Evolutionary conservation across 2,329 filamentous ascomycete species (phyloP), one percentile per base, ranked within the genome.

Genomic region (Blumeriella jaapii): DNA sequence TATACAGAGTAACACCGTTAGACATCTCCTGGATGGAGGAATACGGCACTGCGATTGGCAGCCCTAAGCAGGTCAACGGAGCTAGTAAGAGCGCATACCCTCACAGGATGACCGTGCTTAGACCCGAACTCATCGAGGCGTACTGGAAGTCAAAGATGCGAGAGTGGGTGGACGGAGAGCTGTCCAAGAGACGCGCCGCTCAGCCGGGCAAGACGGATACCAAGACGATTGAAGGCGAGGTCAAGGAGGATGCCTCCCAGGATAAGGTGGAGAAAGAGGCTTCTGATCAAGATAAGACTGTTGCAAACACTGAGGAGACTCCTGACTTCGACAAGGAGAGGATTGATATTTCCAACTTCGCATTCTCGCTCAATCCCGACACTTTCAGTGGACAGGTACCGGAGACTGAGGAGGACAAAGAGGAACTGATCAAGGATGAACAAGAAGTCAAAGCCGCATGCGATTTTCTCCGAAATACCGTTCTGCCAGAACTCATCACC

Each of bases 61-160:
- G 50, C 25, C 47, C 54, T 7, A 50, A 57, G 33, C 43, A 69
- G 32, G 39, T 39, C 3, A 48, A 51, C 25, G 45, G 34, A 9
- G 40, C 45, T 7, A 48, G 40, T 28, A 44, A 52, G 31, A 46
- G 37, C 10, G 36, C 53, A 12, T 98, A 98, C 55, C 91, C 91
- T 29, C 91, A 98, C 59, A 78, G 85, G 29, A 98, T 98, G 91
- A 86, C 91, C 2, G 85, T 95, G 18, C 67, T 98, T 38, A 76
- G 91, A 47, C 77, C 85, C 10, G 91, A 98, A 61, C 69, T 98
- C 18, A 76, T 98, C 13, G 89, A 96, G 50, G 71, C 78, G 1
- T 85, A 89, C 60, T 81, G 81, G 57, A 80, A 87, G 47, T 67
- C 73, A 48, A 93, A 89, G 64, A 81, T 95, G 68, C 78, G 84